These are phyloP conservation scores for Phytophthora sojae DNA, from an alignment of 352 stramenopile genomes.

Conservation along the genomic window DNA sequence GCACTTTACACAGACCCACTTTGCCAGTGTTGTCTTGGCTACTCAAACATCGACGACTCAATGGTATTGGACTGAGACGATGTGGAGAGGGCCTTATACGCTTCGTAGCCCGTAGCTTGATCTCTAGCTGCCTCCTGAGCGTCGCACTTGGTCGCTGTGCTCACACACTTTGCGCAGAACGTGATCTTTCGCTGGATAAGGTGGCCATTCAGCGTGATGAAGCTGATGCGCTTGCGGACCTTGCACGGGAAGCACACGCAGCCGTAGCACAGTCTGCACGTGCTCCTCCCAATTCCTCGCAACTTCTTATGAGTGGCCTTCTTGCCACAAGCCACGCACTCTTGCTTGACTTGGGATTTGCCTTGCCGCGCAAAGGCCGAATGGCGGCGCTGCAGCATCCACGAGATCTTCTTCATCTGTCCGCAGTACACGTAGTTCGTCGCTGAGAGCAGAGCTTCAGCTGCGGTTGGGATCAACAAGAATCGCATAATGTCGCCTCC, in stretches of 20 bases:
- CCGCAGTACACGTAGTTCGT: conserved; percentile 48
- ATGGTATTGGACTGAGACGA: conserved; percentile 24
- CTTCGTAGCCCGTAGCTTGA: conserved; percentile 22
- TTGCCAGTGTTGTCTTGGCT: too few relatives aligned
- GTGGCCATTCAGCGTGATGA: conserved; percentile 32
- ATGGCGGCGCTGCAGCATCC: conserved; percentile 34
- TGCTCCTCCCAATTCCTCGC: conserved; percentile 21
- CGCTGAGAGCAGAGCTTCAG: conserved; percentile 37
- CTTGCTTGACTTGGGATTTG: neutral
- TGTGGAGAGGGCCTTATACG: conserved; percentile 31
- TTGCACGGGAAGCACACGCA: conserved; percentile 36
- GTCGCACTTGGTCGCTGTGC: conserved; percentile 32
- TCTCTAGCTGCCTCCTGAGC: conserved; percentile 24
- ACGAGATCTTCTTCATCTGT: conserved; percentile 61
- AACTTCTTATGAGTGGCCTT: conserved; percentile 21
- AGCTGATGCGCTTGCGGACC: conserved; percentile 37
- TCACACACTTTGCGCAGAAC: conserved; percentile 48
- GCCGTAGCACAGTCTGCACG: conserved; percentile 37
- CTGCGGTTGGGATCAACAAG: conserved; percentile 33
- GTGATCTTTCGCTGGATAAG: conserved; percentile 41
- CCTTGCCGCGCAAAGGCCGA: conserved; percentile 8
- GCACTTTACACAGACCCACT: too few relatives aligned
- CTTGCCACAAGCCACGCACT: conserved; percentile 39
- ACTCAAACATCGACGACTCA: conserved; percentile 17
- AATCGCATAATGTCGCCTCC: conserved; percentile 40